Evolutionary conservation across 2,329 filamentous ascomycete genomes (phyloP).

Genomic region (Ustulina deusta): DNA sequence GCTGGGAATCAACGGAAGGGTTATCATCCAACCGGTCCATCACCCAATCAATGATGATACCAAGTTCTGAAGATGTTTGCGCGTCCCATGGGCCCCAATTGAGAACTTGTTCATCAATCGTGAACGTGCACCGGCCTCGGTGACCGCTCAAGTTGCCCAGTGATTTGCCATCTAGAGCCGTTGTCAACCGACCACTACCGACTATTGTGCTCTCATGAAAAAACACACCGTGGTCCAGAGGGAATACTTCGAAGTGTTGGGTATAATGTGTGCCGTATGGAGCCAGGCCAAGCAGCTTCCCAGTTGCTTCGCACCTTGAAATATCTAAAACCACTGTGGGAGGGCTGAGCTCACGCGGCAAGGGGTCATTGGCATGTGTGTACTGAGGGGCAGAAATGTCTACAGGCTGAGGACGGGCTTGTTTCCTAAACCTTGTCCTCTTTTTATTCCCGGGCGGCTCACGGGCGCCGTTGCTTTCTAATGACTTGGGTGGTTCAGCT

Average conservation of each 20-base stretch:
- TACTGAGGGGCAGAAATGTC: slow-evolving; percentile 66
- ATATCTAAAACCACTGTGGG: slow-evolving; percentile 41
- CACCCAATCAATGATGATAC: slow-evolving; percentile 71
- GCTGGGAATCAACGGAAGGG: slow-evolving; percentile 36
- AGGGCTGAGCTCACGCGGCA: slow-evolving; percentile 51
- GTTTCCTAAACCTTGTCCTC: slow-evolving; percentile 56
- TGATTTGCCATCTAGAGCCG: slow-evolving; percentile 52
- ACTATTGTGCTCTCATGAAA: slow-evolving; percentile 71
- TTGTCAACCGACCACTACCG: slow-evolving; percentile 64
- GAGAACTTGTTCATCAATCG: slow-evolving; percentile 62
- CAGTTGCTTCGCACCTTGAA: slow-evolving; percentile 40
- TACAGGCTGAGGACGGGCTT: slow-evolving; percentile 57
- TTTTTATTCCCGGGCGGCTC: slow-evolving; percentile 18
- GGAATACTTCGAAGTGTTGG: slow-evolving; percentile 72
- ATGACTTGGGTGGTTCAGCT: slow-evolving; percentile 8
- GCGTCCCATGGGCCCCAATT: slow-evolving; percentile 70
- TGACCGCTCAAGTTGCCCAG: slow-evolving; percentile 47
- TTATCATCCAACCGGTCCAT: slow-evolving; percentile 57
- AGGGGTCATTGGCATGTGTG: slow-evolving; percentile 64
- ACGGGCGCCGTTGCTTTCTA: slow-evolving; percentile 10
- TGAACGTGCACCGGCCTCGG: slow-evolving; percentile 56
- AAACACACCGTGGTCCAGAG: slow-evolving; percentile 65
- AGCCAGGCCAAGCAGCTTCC: slow-evolving; percentile 66
- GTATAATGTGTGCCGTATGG: slow-evolving; percentile 72
- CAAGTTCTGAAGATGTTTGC: slow-evolving; percentile 70